Percentiles rank a stretch among this genome's conserved stretches.
Conservation (phyloP, 371 early-diverging fungal species). For the Cokeromyces recurvatus region DNA sequence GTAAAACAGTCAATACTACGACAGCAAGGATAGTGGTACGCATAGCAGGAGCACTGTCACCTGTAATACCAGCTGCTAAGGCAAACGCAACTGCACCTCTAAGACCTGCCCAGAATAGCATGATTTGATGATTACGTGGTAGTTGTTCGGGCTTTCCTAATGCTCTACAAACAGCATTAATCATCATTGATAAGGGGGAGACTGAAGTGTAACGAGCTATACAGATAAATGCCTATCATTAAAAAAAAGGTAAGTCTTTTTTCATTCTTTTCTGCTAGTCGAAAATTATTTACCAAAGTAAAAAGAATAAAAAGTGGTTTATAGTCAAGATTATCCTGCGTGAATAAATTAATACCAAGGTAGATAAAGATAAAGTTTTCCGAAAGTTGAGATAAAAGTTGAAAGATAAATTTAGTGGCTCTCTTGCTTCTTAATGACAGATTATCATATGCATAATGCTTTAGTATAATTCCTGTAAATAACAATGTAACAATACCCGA, state of each 20-base stretch:
- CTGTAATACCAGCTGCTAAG: slow-evolving; percentile 77
- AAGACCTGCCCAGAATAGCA: slow-evolving; percentile 94
- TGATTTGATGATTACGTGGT: slow-evolving; percentile 82
- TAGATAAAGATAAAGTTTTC: slow-evolving; percentile 97
- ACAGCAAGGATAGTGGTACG: slow-evolving; percentile 88
- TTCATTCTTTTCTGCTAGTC: too few relatives aligned
- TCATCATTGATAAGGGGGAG: slow-evolving; percentile 73
- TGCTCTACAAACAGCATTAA: slow-evolving; percentile 66
- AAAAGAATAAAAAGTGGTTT: slow-evolving; percentile 70
- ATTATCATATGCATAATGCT: slow-evolving; percentile 91
- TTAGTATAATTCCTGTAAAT: slow-evolving; percentile 88
- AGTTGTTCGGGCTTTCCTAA: slow-evolving; percentile 56
- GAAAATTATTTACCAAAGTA: too few relatives aligned
- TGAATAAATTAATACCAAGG: slow-evolving; percentile 88
- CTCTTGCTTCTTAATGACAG: slow-evolving; percentile 69
- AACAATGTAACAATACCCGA: slow-evolving; percentile 92
- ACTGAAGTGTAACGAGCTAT: slow-evolving; percentile 81
- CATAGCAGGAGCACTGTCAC: slow-evolving; percentile 62
- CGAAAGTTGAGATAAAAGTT: slow-evolving; percentile 82
- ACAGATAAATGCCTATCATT: slow-evolving; percentile 72
- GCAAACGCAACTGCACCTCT: slow-evolving; percentile 97
- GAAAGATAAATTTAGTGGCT: slow-evolving; percentile 84
- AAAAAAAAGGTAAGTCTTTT: too few relatives aligned
- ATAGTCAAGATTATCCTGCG: slow-evolving; percentile 64
- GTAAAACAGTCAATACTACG: slow-evolving; percentile 81